Evolutionary conservation across 495 filamentous ascomycete genomes (phyloP).

Genomic region (Neurospora sp.): DNA sequence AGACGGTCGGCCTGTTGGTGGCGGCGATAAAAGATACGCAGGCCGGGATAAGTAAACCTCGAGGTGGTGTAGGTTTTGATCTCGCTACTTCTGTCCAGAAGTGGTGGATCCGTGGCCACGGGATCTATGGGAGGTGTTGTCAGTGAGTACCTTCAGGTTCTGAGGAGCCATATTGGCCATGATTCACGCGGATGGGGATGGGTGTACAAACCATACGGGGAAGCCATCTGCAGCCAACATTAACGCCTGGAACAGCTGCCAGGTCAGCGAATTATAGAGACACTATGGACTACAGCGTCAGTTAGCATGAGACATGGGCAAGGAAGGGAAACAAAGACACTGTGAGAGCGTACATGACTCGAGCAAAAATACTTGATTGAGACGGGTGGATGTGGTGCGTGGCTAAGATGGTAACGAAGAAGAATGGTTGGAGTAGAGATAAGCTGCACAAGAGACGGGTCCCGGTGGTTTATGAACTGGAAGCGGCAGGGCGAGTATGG

Average conservation of each 20-base stretch:
- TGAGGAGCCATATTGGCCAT: background rate
- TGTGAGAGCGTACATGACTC: background rate
- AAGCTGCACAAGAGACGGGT: background rate
- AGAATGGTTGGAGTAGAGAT: background rate
- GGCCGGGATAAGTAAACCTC: conserved; percentile 57
- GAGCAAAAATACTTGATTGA: background rate
- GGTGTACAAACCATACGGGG: background rate
- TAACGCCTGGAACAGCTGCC: background rate
- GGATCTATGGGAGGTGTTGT: conserved; percentile 11
- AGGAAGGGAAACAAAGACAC: background rate
- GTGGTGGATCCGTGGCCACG: conserved; percentile 54
- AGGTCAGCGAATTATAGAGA: background rate
- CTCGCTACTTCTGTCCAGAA: conserved; percentile 67
- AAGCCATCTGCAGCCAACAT: background rate
- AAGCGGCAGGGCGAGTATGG: background rate
- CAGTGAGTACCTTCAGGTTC: background rate
- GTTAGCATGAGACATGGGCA: background rate
- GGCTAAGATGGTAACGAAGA: background rate
- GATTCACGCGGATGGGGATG: background rate
- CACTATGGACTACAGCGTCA: background rate
- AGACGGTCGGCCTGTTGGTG: conserved; percentile 75
- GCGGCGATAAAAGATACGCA: conserved; percentile 74
- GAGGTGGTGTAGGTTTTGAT: conserved; percentile 62
- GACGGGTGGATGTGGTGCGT: background rate
- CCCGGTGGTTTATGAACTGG: background rate